phyloP scores from a whole-genome alignment of 139 green algal genomes.

The Chlorella sp. region DNA sequence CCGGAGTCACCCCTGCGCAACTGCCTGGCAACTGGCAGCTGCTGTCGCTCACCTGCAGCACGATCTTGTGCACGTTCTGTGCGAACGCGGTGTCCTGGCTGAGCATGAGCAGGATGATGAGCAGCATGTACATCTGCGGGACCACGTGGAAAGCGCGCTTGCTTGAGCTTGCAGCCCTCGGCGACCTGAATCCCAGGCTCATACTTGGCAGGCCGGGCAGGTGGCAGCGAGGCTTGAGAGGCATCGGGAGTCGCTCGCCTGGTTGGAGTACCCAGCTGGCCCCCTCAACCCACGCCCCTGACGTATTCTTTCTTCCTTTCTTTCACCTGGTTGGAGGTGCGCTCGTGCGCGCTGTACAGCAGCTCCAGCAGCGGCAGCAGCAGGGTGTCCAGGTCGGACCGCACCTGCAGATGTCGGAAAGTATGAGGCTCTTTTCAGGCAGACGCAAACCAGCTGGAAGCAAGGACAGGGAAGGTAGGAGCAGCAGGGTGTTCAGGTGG shows the following conservation, averaged over 20 bases:
- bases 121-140: slow-evolving; percentile 75
- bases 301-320: not conserved
- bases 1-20: no score
- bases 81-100: slow-evolving; percentile 82
- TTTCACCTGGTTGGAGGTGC: slow-evolving; percentile 35
- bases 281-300: no score
- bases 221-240: not conserved
- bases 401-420: not conserved
- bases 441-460: not conserved
- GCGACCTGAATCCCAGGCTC: no score
- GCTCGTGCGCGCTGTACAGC: slow-evolving; percentile 44
- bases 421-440: not conserved
- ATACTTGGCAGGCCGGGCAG: no score
- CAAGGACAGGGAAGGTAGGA: not conserved
- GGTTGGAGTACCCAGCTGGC: not conserved
- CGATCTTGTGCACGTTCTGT: slow-evolving; percentile 76
- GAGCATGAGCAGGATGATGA: slow-evolving; percentile 91
- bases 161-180: no score
- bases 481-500: not conserved
- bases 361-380: slow-evolving; percentile 77
- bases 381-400: slow-evolving; percentile 72
- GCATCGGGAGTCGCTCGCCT: not conserved
- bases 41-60: not conserved
- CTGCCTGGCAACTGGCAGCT: not conserved
- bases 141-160: no score